Conservation (phyloP, 2,329 filamentous ascomycete species). For the Colletotrichum karsti region DNA sequence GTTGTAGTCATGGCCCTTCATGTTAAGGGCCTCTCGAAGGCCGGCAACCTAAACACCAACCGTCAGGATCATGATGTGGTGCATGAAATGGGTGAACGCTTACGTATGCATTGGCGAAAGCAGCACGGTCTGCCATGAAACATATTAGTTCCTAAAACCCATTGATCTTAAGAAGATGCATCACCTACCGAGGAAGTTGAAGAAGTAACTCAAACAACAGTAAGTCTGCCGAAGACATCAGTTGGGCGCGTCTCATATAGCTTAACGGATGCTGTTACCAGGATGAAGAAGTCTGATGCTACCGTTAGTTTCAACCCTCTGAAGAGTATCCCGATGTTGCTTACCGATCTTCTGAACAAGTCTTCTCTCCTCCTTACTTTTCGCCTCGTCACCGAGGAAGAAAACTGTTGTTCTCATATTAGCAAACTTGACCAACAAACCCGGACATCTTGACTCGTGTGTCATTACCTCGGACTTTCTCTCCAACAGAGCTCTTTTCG, state of each 20-base stretch:
- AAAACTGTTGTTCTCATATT: slow-evolving; percentile 22
- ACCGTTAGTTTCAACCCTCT: neutral
- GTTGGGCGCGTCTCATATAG: neutral
- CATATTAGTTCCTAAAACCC: neutral
- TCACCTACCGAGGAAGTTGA: slow-evolving; percentile 46
- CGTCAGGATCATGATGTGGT: neutral
- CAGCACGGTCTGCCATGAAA: slow-evolving; percentile 18
- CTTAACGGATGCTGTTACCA: slow-evolving; percentile 27
- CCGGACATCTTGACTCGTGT: neutral
- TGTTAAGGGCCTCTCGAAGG: slow-evolving; percentile 61
- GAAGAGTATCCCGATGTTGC: accelerated
- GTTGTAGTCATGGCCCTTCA: slow-evolving; percentile 70
- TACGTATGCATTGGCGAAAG: slow-evolving; percentile 30
- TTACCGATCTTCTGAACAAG: slow-evolving; percentile 40
- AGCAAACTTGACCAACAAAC: too few relatives aligned
- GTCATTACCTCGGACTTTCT: slow-evolving; percentile 8
- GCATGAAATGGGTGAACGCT: neutral
- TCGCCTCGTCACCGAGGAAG: slow-evolving; percentile 27
- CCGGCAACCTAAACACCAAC: slow-evolving; percentile 53
- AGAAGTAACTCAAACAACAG: slow-evolving; percentile 44
- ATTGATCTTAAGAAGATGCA: neutral
- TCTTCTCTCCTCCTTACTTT: slow-evolving; percentile 35
- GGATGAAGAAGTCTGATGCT: slow-evolving; percentile 40
- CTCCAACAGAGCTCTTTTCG: neutral
- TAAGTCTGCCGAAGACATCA: slow-evolving; percentile 34